A percentile compares a stretch with the other conserved stretches of the same genome.
These are phyloP conservation scores for Trichosporon sp. DNA, from an alignment of 1,284 basidiomycete genomes.

Conservation along the genomic window DNA sequence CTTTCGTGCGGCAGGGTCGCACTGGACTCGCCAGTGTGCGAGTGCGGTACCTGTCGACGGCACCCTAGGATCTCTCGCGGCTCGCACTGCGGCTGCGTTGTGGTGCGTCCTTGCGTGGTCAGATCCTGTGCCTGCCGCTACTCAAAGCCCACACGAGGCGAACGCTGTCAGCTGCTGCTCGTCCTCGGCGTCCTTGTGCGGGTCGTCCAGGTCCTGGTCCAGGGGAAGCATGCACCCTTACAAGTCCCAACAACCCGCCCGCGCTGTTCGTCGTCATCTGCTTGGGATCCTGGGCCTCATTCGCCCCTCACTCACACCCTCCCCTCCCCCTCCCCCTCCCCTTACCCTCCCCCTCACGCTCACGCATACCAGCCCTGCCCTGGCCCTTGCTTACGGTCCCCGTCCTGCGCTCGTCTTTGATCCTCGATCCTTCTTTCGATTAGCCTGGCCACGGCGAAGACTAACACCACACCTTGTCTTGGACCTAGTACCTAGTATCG, in stretches of 20 bases:
- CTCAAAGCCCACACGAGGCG: background rate
- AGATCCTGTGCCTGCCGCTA: background rate
- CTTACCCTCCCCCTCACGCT: background rate
- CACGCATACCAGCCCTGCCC: background rate
- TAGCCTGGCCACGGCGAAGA: background rate
- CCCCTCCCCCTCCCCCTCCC: too few relatives aligned
- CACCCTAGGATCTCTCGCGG: background rate
- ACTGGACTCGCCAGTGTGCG: background rate
- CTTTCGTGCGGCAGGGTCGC: background rate
- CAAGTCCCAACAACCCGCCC: background rate
- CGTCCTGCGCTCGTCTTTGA: background rate
- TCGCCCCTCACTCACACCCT: background rate
- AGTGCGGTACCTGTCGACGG: background rate
- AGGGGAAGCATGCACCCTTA: background rate
- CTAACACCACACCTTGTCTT: background rate
- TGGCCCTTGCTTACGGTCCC: background rate
- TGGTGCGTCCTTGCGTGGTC: background rate
- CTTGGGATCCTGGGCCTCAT: background rate
- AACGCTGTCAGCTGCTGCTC: background rate
- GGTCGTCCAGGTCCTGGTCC: background rate
- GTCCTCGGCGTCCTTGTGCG: background rate
- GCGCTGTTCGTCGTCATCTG: conserved; percentile 1
- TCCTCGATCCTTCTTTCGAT: background rate
- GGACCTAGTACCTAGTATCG: background rate
- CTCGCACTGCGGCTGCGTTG: background rate